Conservation (phyloP, 768 basidiomycete genomes). For the Dentipellis sp. region DNA sequence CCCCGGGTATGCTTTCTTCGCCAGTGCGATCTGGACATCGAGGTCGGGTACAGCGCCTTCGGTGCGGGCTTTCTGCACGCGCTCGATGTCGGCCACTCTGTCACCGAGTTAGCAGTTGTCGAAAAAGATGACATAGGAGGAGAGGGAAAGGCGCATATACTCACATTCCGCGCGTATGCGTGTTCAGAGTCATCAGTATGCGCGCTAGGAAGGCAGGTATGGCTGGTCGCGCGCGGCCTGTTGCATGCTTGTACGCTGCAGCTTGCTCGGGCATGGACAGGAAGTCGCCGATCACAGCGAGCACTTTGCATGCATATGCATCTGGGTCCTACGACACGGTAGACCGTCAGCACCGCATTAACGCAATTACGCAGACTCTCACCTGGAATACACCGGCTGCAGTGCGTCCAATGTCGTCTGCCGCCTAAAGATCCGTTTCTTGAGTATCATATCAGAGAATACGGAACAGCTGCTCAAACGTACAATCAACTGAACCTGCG, state of each 20-base stretch:
- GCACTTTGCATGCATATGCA: neutral
- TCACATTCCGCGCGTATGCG: constrained; percentile 7
- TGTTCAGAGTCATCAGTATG: constrained; percentile 6
- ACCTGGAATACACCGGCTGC: neutral
- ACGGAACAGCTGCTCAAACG: constrained; percentile 8
- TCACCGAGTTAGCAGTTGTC: neutral
- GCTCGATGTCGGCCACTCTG: neutral
- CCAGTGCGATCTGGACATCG: neutral
- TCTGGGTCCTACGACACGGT: neutral
- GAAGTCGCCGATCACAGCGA: constrained; percentile 7
- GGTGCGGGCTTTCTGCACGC: neutral
- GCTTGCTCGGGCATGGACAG: constrained; percentile 7
- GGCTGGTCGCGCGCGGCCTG: constrained; percentile 5
- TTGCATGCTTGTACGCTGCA: constrained; percentile 1
- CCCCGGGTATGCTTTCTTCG: neutral
- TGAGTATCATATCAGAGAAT: neutral
- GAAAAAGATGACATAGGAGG: neutral
- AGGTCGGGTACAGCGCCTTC: neutral
- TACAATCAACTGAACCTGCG: constrained; percentile 27
- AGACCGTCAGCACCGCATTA: neutral
- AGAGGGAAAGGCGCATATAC: neutral
- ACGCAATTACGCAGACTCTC: neutral
- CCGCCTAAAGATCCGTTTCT: neutral
- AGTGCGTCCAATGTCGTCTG: neutral
- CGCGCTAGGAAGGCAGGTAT: constrained; percentile 8